Evolutionary conservation across 2,329 filamentous ascomycete species (phyloP).

Genomic region (Monosporascus sp.): DNA sequence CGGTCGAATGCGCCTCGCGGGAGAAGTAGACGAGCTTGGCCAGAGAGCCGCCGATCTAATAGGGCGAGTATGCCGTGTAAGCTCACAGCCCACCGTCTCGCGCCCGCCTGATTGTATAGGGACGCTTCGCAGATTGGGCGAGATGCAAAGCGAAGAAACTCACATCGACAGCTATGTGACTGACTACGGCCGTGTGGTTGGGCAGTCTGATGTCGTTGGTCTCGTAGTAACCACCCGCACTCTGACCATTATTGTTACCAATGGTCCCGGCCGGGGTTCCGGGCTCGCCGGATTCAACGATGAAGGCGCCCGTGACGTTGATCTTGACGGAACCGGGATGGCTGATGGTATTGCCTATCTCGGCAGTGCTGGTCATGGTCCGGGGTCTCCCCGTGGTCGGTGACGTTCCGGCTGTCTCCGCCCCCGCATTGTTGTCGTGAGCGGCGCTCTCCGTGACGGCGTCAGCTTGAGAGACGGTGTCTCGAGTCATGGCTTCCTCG

Average conservation of each 20-base stretch:
- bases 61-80: slow-evolving; percentile 4
- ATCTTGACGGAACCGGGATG: slow-evolving; percentile 76
- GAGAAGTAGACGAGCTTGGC: slow-evolving; percentile 98
- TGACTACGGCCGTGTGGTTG: slow-evolving; percentile 91
- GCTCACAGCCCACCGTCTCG: not conserved
- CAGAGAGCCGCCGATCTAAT: slow-evolving; percentile 86
- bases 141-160: slow-evolving; percentile 30
- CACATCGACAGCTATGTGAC: slow-evolving; percentile 95
- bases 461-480: too few species aligned
- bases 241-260: slow-evolving; percentile 34
- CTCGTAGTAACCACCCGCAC: slow-evolving; percentile 50
- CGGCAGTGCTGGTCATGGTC: slow-evolving; percentile 45
- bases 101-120: not conserved
- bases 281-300: slow-evolving; percentile 76
- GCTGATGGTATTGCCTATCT: slow-evolving; percentile 56
- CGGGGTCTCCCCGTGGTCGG: slow-evolving; percentile 22
- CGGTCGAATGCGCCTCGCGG: slow-evolving; percentile 71
- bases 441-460: too few species aligned
- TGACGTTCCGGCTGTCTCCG: not conserved
- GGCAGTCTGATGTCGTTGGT: slow-evolving; percentile 93
- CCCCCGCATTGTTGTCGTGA: not conserved
- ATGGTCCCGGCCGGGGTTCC: slow-evolving; percentile 39
- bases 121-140: slow-evolving; percentile 2
- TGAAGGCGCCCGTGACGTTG: slow-evolving; percentile 94
- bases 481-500: too few species aligned